phyloP scores from a whole-genome alignment of 192 early-diverging fungal genomes.

The Geranomyces michiganensis region DNA sequence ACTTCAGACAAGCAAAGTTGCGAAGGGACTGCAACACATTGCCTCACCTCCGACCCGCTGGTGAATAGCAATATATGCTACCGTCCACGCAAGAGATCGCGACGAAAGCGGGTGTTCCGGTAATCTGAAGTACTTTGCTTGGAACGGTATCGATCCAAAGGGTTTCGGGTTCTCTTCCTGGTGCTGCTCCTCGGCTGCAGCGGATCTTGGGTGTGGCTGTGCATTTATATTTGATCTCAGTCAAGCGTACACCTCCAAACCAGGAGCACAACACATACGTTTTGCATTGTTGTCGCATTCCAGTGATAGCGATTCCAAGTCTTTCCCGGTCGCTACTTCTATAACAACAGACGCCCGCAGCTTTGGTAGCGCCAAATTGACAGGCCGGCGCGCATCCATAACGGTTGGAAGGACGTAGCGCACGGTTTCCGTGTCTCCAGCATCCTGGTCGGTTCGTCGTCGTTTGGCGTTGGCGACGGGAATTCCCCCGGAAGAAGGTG shows the following conservation, averaged over 20 bases:
- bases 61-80: conserved; percentile 65
- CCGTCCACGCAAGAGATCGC: conserved; percentile 70
- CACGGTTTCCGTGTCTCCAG: conserved; percentile 7
- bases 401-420: conserved; percentile 38
- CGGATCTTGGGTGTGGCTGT: conserved; percentile 42
- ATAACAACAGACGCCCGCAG: conserved; percentile 1
- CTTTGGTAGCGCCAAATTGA: conserved; percentile 31
- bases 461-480: background rate
- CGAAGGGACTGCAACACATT: background rate
- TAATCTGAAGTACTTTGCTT: conserved; percentile 60
- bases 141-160: conserved; percentile 67
- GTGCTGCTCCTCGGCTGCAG: conserved; percentile 43
- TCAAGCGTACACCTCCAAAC: too few species aligned
- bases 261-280: background rate
- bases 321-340: background rate
- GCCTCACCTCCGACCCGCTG: conserved; percentile 66
- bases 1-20: too few species aligned
- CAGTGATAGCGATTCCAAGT: conserved; percentile 16
- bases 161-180: conserved; percentile 26
- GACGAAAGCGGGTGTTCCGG: conserved; percentile 60
- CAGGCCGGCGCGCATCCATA: conserved; percentile 10
- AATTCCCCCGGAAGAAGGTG: background rate
- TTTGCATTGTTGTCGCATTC: conserved; percentile 34
- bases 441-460: conserved; percentile 1
- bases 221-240: background rate